phyloP scores from a whole-genome alignment of 2,329 filamentous ascomycete species.

The Coniochaeta ligniaria region DNA sequence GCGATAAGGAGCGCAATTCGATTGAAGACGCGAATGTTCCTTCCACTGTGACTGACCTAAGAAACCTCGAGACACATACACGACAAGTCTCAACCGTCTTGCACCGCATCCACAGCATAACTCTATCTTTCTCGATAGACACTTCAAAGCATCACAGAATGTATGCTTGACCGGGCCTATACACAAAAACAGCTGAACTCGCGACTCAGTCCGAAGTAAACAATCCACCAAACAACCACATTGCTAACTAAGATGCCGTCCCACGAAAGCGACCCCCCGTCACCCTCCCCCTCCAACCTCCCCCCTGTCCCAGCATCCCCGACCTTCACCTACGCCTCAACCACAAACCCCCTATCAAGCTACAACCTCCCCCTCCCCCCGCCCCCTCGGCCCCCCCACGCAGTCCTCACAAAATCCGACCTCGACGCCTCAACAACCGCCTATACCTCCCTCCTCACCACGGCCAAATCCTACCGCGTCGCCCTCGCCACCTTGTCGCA shows the following conservation, averaged over 20 bases:
- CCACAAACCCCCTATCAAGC: slow-evolving; percentile 50
- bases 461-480: slow-evolving; percentile 56
- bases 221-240: slow-evolving; percentile 9
- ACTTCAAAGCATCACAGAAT: neutral
- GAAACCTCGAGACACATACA: too few species aligned
- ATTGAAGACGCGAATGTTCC: neutral
- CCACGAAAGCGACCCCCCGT: slow-evolving; percentile 24
- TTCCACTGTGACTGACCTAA: neutral
- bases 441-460: slow-evolving; percentile 54
- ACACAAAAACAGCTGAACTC: neutral
- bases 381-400: slow-evolving; percentile 47
- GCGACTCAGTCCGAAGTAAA: slow-evolving; percentile 1
- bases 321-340: slow-evolving; percentile 57
- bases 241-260: slow-evolving; percentile 11
- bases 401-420: slow-evolving; percentile 56
- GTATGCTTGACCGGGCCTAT: neutral
- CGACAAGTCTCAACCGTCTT: too few species aligned
- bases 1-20: neutral
- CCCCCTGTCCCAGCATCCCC: slow-evolving; percentile 57
- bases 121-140: neutral
- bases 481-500: slow-evolving; percentile 54
- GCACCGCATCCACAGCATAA: neutral
- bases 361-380: slow-evolving; percentile 56
- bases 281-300: slow-evolving; percentile 48
- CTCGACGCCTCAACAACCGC: slow-evolving; percentile 55